Evolutionary conservation across 2,329 filamentous ascomycete genomes (phyloP), one percentile per base, ranked within the genome.

Genomic region (Ceratocystis diversiconidia): DNA sequence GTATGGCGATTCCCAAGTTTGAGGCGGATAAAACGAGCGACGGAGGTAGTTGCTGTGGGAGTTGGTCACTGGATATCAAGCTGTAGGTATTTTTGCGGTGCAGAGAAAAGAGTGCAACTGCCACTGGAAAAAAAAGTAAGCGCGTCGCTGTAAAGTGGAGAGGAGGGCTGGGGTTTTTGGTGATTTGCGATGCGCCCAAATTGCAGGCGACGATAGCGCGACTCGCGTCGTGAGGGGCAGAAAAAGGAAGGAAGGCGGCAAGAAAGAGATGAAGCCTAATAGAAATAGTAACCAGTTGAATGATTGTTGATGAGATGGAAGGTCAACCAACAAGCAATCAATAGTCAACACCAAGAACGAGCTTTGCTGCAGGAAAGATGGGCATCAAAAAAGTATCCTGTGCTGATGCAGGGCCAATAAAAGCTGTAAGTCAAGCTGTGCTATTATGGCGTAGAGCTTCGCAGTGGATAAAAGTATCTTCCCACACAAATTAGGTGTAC

Each of bases 401-500:
- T 15, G 10, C 10, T 41, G 3, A 41, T 41, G 12, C 36, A 41
- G 10, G 3, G 36, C 36, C 36, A 41, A 41, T 41, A 41, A 41
- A 15, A 41, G 36, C 36, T 41, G 36, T 12, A 41, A 41, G 10
- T 41, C 36, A 41, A 41, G 36, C 36, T 41, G 10, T 41, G 36
- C 36, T 15, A 12, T 41, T 41, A 4, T 41, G 36, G 36, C 36
- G 36, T 41, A 4, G 10, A 41, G 55, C 30, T 59, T 59, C 28
- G 15, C 7, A n/a, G n/a, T 22, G 8, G 64, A 32, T 25, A 30
- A 32, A 67, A 36, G 66, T 67, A 67, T 67, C 66, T 65, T 61
- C 44, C 59, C 66, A 67, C 66, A 12, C 30, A 52, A 65, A 30
- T 63, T 60, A 44, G 8, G 66, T 67, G 66, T 50, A 59, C 46